Evolutionary conservation across 768 basidiomycete species (phyloP), one percentile per base, ranked within the genome.

Genomic region (Cystobasidiopsis lactophilus): DNA sequence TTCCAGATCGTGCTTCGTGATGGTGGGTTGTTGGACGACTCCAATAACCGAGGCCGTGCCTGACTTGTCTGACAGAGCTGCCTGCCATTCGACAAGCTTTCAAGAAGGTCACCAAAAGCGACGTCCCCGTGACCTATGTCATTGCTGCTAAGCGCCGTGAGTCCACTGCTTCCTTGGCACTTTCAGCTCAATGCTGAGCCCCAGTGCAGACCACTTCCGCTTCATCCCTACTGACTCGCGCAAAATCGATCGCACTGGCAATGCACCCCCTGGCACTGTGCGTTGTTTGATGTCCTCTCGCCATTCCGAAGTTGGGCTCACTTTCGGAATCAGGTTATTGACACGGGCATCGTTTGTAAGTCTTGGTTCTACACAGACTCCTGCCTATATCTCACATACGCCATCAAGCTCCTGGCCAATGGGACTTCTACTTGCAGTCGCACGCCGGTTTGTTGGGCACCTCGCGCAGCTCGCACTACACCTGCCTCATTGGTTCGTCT

Each of bases 401-500:
- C n/a, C n/a, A n/a, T n/a, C 23, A 13, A n/a, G 45, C 23, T 27
- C 55, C 55, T 18, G 44, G 35, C 27, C 50, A 44, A 31, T 47
- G 45, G 45, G 45, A 47, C 52, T 29, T 44, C 50, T 56, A 52
- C 51, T 44, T 56, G 13, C 40, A 54, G 44, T 52, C 52, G 7
- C 55, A 56, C 30, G 55, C 50, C 18, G 55, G 55, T 7, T 27
- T 56, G 10, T 29, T 56, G 3, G 55, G 52, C 21, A 52, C 52
- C 14, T 52, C 38, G 14, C 44, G 48, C 39, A 44, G 45, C 16
- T 10, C 38, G 21, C 59, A 60, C 46, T 60, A 57, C 49, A 39
- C 50, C 24, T 56, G 57, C 27, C 35, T 57, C 11, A 9, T 49
- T 2, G 31, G 31, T 38, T 2, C 16, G 31, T 38, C 9, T 2